Percentiles rank a stretch among this genome's conserved stretches.
Evolutionary conservation across 352 stramenopile genomes (phyloP).

Genomic region (Globisporangium cystogenes): DNA sequence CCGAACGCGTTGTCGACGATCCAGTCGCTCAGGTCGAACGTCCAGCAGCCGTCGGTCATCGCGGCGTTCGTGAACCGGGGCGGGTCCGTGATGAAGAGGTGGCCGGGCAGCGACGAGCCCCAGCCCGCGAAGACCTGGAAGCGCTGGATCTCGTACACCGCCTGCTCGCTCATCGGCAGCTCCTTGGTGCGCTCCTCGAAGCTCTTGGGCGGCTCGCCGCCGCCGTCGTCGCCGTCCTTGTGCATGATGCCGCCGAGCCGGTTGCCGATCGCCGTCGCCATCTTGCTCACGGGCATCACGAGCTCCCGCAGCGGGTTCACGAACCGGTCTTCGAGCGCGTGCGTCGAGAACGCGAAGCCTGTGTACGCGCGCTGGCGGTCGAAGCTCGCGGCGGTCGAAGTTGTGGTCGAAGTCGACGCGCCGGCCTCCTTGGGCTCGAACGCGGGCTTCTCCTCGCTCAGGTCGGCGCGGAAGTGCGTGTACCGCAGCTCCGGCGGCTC

Average conservation of each 20-base stretch:
- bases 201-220: slow-evolving; percentile 22
- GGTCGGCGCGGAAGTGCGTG: slow-evolving; percentile 63
- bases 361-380: slow-evolving; percentile 62
- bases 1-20: slow-evolving; percentile 73
- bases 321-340: slow-evolving; percentile 73
- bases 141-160: slow-evolving; percentile 79
- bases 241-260: slow-evolving; percentile 33
- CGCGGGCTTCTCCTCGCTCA: slow-evolving; percentile 44
- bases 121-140: slow-evolving; percentile 83
- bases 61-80: slow-evolving; percentile 71
- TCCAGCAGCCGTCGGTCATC: slow-evolving; percentile 56
- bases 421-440: slow-evolving; percentile 29
- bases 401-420: no score
- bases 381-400: background rate
- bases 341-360: slow-evolving; percentile 80
- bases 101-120: slow-evolving; percentile 67
- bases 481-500: slow-evolving; percentile 58
- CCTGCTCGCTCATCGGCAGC: slow-evolving; percentile 50
- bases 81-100: slow-evolving; percentile 73
- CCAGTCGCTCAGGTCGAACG: slow-evolving; percentile 68
- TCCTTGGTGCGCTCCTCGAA: slow-evolving; percentile 70
- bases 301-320: slow-evolving; percentile 72
- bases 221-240: slow-evolving; percentile 22
- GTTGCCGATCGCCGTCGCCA: slow-evolving; percentile 23
- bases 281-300: slow-evolving; percentile 60